Evolutionary conservation across 768 basidiomycete genomes (phyloP), one percentile per base, ranked within the genome.

Genomic region (Sarcodon aspratus): DNA sequence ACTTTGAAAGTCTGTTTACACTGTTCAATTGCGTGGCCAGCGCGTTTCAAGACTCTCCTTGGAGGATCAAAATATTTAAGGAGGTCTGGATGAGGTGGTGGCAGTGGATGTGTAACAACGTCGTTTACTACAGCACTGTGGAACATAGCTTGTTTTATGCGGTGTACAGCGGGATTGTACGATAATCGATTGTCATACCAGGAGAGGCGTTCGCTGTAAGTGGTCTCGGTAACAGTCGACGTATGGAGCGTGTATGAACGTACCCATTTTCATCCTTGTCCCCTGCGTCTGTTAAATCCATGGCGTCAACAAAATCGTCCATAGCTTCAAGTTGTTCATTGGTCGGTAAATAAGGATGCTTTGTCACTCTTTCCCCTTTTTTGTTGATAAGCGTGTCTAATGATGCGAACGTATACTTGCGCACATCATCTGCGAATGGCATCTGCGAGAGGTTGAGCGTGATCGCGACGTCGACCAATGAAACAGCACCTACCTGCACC

Each of bases 391-490:
- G 73, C 9, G 71, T 71, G 40, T 81, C 78, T 32, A 98, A 73
- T 0, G 88, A 88, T 0, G 85, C 79, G 61, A 99, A 97, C 9
- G 78, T 80, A 63, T 89, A 91, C 54, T 80, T 85, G 50, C 92
- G 79, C 47, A 92, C 72, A 57, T 99, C 95, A 61, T 99, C 95
- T 2, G 91, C 91, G 59, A 96, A 97, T 0, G 95, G 95, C 76
- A 97, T 78, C 91, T 94, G 54, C 9, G 37, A 36, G 21, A 27
- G 21, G 21, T 27, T 27, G 21, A 27, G 21, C 5, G 21, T 27
- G 21, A 27, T 3, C 21, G 2, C 5, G 21, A 27, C 21, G 21
- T 27, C 21, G 21, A 27, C 21, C 21, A 21, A 32, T 18, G 9
- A 42, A 32, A 36, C 21, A 27, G 10, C n/a, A 59, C 69, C 42